phyloP scores from a whole-genome alignment of 495 filamentous ascomycete genomes.

The Aspergillus cavernicola region DNA sequence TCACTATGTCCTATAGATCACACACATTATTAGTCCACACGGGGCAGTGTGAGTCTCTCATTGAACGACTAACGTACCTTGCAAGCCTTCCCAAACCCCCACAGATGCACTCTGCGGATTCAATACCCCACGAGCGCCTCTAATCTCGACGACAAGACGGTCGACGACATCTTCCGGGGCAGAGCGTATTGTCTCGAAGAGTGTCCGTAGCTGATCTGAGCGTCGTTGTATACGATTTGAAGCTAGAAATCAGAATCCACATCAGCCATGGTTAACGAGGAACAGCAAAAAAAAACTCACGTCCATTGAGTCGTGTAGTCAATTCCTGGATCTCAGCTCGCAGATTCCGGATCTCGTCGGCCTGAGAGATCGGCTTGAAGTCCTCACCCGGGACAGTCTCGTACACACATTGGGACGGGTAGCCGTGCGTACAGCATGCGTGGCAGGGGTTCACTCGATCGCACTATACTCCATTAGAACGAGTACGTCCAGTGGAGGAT shows the following conservation, averaged over 20 bases:
- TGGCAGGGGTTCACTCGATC: slow-evolving; percentile 46
- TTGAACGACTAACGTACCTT: slow-evolving; percentile 18
- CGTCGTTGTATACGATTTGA: slow-evolving; percentile 23
- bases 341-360: slow-evolving; percentile 42
- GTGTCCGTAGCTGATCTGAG: slow-evolving; percentile 32
- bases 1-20: background rate
- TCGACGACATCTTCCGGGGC: slow-evolving; percentile 35
- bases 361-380: slow-evolving; percentile 37
- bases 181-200: slow-evolving; percentile 41
- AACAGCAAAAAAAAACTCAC: slow-evolving; percentile 22
- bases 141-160: slow-evolving; percentile 33
- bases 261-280: too few relatives aligned
- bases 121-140: slow-evolving; percentile 21
- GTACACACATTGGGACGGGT: slow-evolving; percentile 44
- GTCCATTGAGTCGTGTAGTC: slow-evolving; percentile 25
- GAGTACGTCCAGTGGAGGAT: background rate
- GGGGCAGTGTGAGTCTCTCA: background rate
- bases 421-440: slow-evolving; percentile 46
- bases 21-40: too few relatives aligned
- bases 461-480: slow-evolving; percentile 28
- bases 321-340: slow-evolving; percentile 38
- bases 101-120: slow-evolving; percentile 18
- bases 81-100: slow-evolving; percentile 28
- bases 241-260: slow-evolving; percentile 13
- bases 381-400: slow-evolving; percentile 35